Percentiles rank a stretch among this genome's conserved stretches.
Conservation (phyloP, 139 green algal genomes). For the Asterochloris sp. region DNA sequence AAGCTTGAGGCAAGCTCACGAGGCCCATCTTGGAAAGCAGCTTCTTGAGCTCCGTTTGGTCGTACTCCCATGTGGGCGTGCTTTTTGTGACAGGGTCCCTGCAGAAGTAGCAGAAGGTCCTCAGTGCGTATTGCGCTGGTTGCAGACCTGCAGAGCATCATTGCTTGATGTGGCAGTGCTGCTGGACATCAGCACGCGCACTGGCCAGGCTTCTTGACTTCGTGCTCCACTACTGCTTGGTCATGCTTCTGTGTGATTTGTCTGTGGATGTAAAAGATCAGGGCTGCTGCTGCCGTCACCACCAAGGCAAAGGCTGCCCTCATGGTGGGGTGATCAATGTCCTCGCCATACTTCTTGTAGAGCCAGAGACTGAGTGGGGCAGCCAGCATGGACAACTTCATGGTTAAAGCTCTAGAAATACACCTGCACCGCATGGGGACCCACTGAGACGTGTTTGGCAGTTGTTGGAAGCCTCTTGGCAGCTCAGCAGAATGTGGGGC, state of each 20-base stretch:
- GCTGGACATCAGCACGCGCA: background rate
- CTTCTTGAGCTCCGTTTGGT: background rate
- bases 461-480: background rate
- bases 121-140: background rate
- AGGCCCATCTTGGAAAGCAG: conserved; percentile 2
- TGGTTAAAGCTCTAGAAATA: background rate
- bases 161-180: background rate
- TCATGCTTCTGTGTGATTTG: background rate
- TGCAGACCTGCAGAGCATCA: background rate
- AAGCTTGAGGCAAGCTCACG: background rate
- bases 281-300: background rate
- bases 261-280: conserved; percentile 5
- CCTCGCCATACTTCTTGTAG: conserved; percentile 15
- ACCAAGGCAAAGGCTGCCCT: conserved; percentile 1
- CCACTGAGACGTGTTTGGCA: background rate
- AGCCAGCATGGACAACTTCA: conserved; percentile 9
- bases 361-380: conserved; percentile 1
- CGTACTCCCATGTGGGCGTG: background rate
- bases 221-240: background rate
- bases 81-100: background rate
- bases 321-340: conserved; percentile 5
- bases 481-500: background rate
- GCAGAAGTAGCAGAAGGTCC: background rate
- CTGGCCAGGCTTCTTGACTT: conserved; percentile 10
- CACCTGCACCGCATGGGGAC: background rate